Base-by-base conservation (phyloP, 306 rosid species). In the Trifolium dubium region DNA sequence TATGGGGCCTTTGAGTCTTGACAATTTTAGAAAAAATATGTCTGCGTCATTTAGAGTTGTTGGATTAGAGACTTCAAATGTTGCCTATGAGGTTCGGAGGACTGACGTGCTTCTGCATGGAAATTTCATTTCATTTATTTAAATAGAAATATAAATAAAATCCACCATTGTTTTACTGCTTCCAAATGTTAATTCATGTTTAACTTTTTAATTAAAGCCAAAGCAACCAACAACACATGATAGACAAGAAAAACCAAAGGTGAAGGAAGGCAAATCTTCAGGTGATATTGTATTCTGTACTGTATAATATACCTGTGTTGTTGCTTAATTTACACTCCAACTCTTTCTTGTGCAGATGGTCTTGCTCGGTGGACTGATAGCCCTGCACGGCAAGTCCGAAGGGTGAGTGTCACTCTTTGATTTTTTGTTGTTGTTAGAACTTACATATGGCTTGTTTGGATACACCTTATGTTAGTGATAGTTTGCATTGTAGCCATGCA, bases 1-100 rank as follows among this genome's bases (percentile, higher is more conserved):
- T 77, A 76, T 81, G 89, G 98, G 98, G 71, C 92, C 96, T 82
- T 69, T 85, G 80, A 90, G 91, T 83, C 96, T 92, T 76, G 98
- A 90, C 74, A 77, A 76, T 78, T 86, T 95, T 74, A 85, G 88
- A 50, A 90, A 92, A 85, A 88, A 80, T 58, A 90, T 90, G 78
- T 90, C 96, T 15, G 96, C 89, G 69, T 92, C 96, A 12, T 95
- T 96, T 98, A 84, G 80, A 76, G 74, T 81, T 55, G 83, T 30
- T 82, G 89, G 86, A 60, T 83, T 32, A 63, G 89, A 81, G 68
- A 64, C 75, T 82, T 73, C 85, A 54, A 73, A 76, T 85, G 68
- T 49, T 59, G 53, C 72, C 63, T 60, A 74, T 76, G 85, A 92
- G 96, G 99, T 94, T 80, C 71, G 90, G 76, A 80, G 73, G 72